Evolutionary conservation across 371 early-diverging fungal species (phyloP), one percentile per base, ranked within the genome.

Genomic region (Phascolomyces articulosus): DNA sequence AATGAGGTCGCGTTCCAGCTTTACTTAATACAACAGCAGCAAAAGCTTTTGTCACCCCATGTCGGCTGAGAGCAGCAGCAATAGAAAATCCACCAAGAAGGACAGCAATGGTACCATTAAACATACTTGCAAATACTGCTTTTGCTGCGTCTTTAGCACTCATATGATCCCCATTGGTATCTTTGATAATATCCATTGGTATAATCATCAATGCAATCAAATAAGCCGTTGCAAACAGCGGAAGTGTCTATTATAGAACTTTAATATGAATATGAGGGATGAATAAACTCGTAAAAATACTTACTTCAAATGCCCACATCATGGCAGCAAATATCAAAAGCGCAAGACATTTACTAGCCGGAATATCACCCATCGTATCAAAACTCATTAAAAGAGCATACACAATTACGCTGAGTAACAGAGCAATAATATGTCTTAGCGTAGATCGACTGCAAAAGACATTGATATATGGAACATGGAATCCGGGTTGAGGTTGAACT

Each of bases 71-170:
- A n/a, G 97, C 97, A 1, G 95, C 93, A 4, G 97, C 98, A 27
- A 98, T 85, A 2, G 96, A 84, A 82, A 98, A 98, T 0, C 98
- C 97, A 61, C 97, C 97, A 11, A 98, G 79, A 8, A 98, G 83
- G 26, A 98, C 78, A 95, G 97, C 93, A 66, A 97, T 94, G n/a
- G 95, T 95, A 0, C 96, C 93, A 18, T 90, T 90, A 69, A 96
- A 98, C 98, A 98, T 98, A 53, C 93, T 87, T 3, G 87, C 79
- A 67, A 96, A 95, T 55, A 96, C 90, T n/a, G 74, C 74, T 67
- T 92, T 92, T 18, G 97, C 85, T 9, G 96, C 94, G 4, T 82
- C 84, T 38, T 82, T 77, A 0, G 97, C 88, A 56, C 60, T 74
- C 51, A 51, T 51, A 6, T 66, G 57, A 21, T 60, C 40, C 8